A percentile compares a stretch with the other conserved stretches of the same genome.
phyloP scores from a whole-genome alignment of 2,329 filamentous ascomycete genomes.

The Oidium heveae region DNA sequence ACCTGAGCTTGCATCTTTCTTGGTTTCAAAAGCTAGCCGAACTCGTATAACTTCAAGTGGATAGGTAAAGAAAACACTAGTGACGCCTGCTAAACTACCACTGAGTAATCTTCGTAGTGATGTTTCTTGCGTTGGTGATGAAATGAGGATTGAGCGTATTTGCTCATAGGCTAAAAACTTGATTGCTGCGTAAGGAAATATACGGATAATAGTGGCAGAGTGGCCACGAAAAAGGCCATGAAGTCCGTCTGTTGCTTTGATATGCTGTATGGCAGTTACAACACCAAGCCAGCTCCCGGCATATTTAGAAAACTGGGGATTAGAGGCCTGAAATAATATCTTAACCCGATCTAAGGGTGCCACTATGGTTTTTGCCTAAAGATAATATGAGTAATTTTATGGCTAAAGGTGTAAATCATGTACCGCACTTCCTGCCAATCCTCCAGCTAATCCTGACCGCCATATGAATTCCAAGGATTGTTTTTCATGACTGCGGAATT shows the following conservation, averaged over 20 bases:
- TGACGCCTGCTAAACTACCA: conserved; percentile 56
- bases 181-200: conserved; percentile 93
- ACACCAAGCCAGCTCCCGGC: conserved; percentile 72
- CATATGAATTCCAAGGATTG: conserved; percentile 63
- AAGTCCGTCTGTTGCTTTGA: conserved; percentile 49
- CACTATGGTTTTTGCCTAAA: conserved; percentile 78
- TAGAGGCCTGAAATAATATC: conserved; percentile 91
- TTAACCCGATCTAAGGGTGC: conserved; percentile 93
- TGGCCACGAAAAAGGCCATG: conserved; percentile 75
- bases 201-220: conserved; percentile 75
- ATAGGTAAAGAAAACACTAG: conserved; percentile 89
- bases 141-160: conserved; percentile 58
- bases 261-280: conserved; percentile 57
- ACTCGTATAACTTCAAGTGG: conserved; percentile 83
- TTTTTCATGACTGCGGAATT: conserved; percentile 24
- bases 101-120: conserved; percentile 47
- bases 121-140: conserved; percentile 48
- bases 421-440: conserved; percentile 78
- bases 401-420: conserved; percentile 5
- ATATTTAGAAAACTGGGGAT: conserved; percentile 84
- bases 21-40: conserved; percentile 84
- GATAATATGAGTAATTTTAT: conserved; percentile 2
- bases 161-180: conserved; percentile 98
- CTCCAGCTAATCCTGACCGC: conserved; percentile 66
- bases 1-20: conserved; percentile 40